A percentile compares a stretch with the other conserved stretches of the same genome.
These are phyloP conservation scores for Saccharum spontaneum DNA, from an alignment of 176 grass and related monocot genomes.

Conservation along the genomic window DNA sequence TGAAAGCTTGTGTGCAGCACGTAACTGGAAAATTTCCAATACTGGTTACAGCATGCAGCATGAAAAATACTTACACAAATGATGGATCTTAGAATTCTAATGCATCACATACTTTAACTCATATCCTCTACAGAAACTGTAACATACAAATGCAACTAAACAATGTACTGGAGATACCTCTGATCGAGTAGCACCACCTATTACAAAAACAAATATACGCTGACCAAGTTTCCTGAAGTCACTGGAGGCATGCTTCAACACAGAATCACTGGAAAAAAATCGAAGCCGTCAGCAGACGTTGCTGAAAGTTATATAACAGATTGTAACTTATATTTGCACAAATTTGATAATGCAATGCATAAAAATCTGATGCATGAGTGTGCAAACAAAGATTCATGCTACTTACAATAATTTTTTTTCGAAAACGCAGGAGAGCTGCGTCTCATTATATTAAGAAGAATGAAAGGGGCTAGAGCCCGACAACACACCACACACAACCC, in stretches of 20 bases:
- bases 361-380: neutral
- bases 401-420: neutral
- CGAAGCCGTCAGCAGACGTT: constrained; percentile 9
- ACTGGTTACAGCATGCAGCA: constrained; percentile 11
- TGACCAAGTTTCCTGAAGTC: constrained; percentile 71
- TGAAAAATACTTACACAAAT: constrained; percentile 17
- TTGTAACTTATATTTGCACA: neutral
- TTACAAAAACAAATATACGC: constrained; percentile 78
- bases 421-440: no score
- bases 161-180: constrained; percentile 45
- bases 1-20: constrained; percentile 57
- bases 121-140: neutral
- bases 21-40: constrained; percentile 49
- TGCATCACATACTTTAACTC: neutral
- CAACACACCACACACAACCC: no score
- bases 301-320: constrained; percentile 14
- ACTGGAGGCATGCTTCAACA: constrained; percentile 64
- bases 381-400: constrained; percentile 5
- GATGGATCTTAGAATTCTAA: neutral
- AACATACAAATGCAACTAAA: neutral
- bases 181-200: constrained; percentile 71
- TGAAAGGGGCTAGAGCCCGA: no score
- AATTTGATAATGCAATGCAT: neutral
- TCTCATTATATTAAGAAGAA: no score
- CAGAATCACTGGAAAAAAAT: constrained; percentile 63